phyloP scores from a whole-genome alignment of 768 basidiomycete genomes.

The Amanita pseudoporphyria region DNA sequence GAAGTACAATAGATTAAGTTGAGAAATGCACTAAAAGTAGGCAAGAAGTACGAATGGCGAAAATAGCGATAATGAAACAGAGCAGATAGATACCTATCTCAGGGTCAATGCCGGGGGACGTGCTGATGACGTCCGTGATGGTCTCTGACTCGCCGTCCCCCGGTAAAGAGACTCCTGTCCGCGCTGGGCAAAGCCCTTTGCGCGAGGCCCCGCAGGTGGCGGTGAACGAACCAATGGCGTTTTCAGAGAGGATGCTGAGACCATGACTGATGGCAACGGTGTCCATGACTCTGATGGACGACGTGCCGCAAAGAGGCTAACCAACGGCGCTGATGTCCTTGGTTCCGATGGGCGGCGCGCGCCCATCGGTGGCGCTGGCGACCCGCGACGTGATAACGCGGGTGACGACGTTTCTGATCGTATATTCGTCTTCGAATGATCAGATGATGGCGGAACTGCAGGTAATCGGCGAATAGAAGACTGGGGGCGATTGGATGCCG shows the following conservation, averaged over 20 bases:
- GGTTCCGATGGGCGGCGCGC: background rate
- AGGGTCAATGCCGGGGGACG: slow-evolving; percentile 1
- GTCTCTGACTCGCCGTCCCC: background rate
- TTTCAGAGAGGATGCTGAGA: background rate
- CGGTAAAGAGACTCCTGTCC: background rate
- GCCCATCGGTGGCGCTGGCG: background rate
- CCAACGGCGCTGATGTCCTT: background rate
- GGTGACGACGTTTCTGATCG: background rate
- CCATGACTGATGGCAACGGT: background rate
- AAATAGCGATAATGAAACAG: background rate
- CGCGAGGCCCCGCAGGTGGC: slow-evolving; percentile 3
- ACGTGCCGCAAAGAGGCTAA: background rate
- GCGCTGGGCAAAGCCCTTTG: slow-evolving; percentile 5
- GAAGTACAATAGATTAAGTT: background rate
- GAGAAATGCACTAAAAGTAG: background rate
- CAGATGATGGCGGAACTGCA: background rate
- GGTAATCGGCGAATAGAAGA: slow-evolving; percentile 3
- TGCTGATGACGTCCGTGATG: background rate
- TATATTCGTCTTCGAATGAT: background rate
- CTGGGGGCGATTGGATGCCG: background rate
- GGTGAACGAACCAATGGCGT: slow-evolving; percentile 2
- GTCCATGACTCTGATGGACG: background rate
- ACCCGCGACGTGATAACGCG: background rate
- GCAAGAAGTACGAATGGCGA: background rate
- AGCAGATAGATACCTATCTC: background rate